phyloP scores from a whole-genome alignment of 1,284 basidiomycete genomes.

The Ganoderma boninense region DNA sequence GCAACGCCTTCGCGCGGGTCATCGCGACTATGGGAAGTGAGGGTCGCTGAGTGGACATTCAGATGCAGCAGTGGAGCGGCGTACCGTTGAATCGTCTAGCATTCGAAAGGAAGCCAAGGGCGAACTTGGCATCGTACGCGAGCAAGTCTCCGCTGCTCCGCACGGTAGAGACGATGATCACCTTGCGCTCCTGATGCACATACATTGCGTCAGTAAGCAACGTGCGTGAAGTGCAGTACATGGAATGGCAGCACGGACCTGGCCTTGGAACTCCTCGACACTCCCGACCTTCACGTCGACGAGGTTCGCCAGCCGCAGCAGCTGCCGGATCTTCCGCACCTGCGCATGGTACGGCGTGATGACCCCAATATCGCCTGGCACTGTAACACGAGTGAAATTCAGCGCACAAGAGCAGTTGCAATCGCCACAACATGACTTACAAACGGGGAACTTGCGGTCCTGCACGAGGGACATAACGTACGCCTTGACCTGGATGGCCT shows the following conservation, averaged over 20 bases:
- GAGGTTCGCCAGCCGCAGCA: slow-evolving; percentile 42
- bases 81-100: slow-evolving; percentile 56
- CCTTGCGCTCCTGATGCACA: slow-evolving; percentile 49
- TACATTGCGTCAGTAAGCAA: slow-evolving; percentile 48
- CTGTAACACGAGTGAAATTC: background rate
- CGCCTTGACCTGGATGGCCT: slow-evolving; percentile 49
- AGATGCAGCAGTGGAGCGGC: background rate
- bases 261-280: slow-evolving; percentile 72
- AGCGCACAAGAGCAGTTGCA: too few relatives aligned
- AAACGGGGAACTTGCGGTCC: slow-evolving; percentile 15
- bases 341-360: slow-evolving; percentile 67
- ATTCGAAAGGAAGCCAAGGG: slow-evolving; percentile 56
- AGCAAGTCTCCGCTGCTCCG: slow-evolving; percentile 50
- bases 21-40: slow-evolving; percentile 38
- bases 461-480: slow-evolving; percentile 45
- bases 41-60: too few relatives aligned
- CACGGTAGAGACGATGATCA: slow-evolving; percentile 56
- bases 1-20: slow-evolving; percentile 62
- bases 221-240: slow-evolving; percentile 43
- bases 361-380: slow-evolving; percentile 54
- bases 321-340: slow-evolving; percentile 52
- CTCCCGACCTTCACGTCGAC: slow-evolving; percentile 60
- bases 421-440: slow-evolving; percentile 7
- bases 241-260: slow-evolving; percentile 46
- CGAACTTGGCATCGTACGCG: slow-evolving; percentile 50